Evolutionary conservation across 78 protist species (phyloP).

Genomic region (Dictyostelium intermedium): DNA sequence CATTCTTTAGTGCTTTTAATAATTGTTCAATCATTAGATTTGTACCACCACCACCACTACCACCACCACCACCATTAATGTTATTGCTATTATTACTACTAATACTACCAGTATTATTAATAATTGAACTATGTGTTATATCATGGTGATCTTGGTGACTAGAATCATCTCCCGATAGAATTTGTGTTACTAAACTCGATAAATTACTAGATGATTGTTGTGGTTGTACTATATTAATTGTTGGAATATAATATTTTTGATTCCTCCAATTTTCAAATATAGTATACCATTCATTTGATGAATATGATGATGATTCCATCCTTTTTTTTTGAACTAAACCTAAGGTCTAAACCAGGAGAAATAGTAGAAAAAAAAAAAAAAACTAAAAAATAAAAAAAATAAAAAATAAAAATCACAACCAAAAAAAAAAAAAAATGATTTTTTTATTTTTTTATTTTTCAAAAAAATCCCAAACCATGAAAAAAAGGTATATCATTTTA

Average conservation of each 20-base stretch:
- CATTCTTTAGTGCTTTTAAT: constrained; percentile 21
- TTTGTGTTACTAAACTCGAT: neutral
- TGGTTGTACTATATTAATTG: neutral
- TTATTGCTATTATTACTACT: neutral
- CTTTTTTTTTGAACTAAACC: too few relatives aligned
- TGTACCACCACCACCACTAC: too few relatives aligned
- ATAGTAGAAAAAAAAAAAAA: too few relatives aligned
- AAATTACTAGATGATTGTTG: neutral
- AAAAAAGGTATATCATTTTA: too few relatives aligned
- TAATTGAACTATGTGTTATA: neutral
- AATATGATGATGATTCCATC: neutral
- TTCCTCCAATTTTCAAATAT: constrained; percentile 33
- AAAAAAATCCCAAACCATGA: too few relatives aligned
- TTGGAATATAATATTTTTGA: neutral
- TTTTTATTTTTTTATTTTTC: too few relatives aligned
- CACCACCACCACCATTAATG: too few relatives aligned
- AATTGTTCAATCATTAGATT: constrained; percentile 8
- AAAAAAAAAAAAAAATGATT: too few relatives aligned
- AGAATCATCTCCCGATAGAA: neutral
- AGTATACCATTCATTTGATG: constrained; percentile 40
- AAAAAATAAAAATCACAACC: too few relatives aligned
- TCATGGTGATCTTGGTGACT: neutral
- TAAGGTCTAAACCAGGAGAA: too few relatives aligned
- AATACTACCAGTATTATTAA: neutral
- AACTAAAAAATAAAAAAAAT: too few relatives aligned